Base-by-base conservation (phyloP, 202 grass and related monocot species). In the Setaria italica region DNA sequence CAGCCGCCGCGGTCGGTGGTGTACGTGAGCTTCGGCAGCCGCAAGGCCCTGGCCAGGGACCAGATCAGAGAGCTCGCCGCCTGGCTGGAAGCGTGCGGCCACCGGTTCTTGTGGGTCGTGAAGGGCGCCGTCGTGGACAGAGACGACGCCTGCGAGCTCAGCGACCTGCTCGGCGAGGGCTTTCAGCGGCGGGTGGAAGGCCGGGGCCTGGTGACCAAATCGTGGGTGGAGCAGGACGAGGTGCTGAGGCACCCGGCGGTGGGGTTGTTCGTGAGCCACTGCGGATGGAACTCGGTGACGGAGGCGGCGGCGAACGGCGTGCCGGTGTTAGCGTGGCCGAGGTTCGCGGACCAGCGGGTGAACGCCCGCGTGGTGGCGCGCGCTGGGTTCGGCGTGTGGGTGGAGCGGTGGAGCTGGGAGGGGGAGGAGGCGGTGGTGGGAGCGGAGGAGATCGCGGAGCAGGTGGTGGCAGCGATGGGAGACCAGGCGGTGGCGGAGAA, bases 241-340 rank as follows among this genome's bases (percentile, higher is more conserved):
- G 72, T 97, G 13, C 50, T 97, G 67, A 13, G 51, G 21, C 86
- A 90, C 62, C 65, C 65, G 11, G 50, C 90, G 0, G 73, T 97
- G 16, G 88, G 76, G 11, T 76, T 90, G 17, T 97, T 94, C 49
- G 4, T 97, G 4, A 97, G 92, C 89, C 95, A 97, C 74, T 93
- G 95, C 46, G 92, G 95, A 1, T 95, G 95, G 90, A 95, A 97
- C 83, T 97, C 90, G 1, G 82, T 95, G 17, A 93, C 85, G 0
- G 92, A 97, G 77, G 85, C 92, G 0, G 89, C 87, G 0, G 4
- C 65, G 21, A 16, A 49, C 32, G 90, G 92, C 32, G 67, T 93
- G 20, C 81, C 67, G 21, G 71, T 97, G 71, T 33, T 97, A 47
- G 92, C 87, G 16, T 93, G 92, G 92, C 89, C 90, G 10, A 47